Conservation (phyloP, 2,329 filamentous ascomycete species). For the Chaetomiaceae sp. region DNA sequence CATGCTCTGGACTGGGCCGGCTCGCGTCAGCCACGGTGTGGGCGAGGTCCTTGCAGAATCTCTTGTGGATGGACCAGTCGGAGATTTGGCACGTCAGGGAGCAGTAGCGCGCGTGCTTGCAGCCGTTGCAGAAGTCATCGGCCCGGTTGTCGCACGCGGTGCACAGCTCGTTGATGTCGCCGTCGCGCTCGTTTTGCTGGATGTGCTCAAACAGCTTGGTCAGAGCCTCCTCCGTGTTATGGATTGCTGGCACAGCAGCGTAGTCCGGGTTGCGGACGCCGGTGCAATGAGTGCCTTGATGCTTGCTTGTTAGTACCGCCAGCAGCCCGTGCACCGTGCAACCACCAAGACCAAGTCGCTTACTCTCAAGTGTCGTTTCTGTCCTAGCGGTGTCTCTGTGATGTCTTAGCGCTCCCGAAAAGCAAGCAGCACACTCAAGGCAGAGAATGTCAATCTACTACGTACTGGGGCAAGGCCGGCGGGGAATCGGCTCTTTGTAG, state of each 20-base stretch:
- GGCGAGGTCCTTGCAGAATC: slow-evolving; percentile 10
- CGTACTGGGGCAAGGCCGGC: too few relatives aligned
- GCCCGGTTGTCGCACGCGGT: slow-evolving; percentile 4
- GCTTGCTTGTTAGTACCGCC: too few relatives aligned
- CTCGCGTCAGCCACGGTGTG: background rate
- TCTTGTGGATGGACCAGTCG: slow-evolving; percentile 15
- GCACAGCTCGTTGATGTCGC: slow-evolving; percentile 1
- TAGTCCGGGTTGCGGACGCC: slow-evolving; percentile 2
- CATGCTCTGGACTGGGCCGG: slow-evolving; percentile 8
- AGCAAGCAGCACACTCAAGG: too few relatives aligned
- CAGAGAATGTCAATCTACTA: too few relatives aligned
- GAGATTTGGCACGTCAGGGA: slow-evolving; percentile 7
- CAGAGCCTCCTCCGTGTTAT: background rate
- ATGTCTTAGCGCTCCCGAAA: too few relatives aligned
- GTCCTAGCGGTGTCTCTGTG: too few relatives aligned
- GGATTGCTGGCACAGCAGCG: background rate
- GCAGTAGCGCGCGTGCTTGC: slow-evolving; percentile 13
- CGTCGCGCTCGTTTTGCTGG: background rate
- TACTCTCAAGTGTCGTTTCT: too few relatives aligned
- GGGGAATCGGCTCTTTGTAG: too few relatives aligned
- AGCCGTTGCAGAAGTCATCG: background rate
- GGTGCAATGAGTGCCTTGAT: too few relatives aligned
- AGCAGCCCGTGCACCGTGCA: too few relatives aligned
- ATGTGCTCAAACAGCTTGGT: background rate
- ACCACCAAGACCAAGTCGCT: too few relatives aligned